These are phyloP conservation scores for Monosporascus sp. DNA, from an alignment of 2,329 filamentous ascomycete species.

Conservation along the genomic window DNA sequence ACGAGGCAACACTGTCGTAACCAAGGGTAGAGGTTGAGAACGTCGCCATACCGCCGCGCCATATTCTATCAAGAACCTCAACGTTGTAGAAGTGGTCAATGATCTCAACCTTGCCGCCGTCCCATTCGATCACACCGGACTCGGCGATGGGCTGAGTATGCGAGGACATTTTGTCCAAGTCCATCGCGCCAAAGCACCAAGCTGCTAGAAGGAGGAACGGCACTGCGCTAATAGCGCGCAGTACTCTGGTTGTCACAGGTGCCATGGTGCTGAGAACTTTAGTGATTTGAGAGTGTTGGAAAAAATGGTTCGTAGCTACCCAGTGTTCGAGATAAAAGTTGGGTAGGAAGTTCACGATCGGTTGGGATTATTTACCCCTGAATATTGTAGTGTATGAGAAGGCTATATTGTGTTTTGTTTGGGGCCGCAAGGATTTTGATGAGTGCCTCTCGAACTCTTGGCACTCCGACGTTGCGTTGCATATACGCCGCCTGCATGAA, in stretches of 20 bases:
- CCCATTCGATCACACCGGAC: slow-evolving; percentile 3
- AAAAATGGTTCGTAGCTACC: too few relatives aligned
- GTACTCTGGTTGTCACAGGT: neutral
- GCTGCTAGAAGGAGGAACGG: neutral
- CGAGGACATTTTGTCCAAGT: neutral
- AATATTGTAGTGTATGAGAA: too few relatives aligned
- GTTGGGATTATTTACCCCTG: too few relatives aligned
- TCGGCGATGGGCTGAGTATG: neutral
- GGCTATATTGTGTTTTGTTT: too few relatives aligned
- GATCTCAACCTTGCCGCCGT: slow-evolving; percentile 3
- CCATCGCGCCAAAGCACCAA: neutral
- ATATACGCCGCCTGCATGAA: too few relatives aligned
- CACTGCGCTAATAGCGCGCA: neutral
- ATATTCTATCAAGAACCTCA: slow-evolving; percentile 4
- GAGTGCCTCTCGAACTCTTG: too few relatives aligned
- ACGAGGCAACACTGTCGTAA: slow-evolving; percentile 8
- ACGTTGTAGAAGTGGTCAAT: slow-evolving; percentile 5
- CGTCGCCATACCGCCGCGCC: slow-evolving; percentile 5
- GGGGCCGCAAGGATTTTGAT: too few relatives aligned
- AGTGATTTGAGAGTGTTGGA: too few relatives aligned
- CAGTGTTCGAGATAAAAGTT: too few relatives aligned
- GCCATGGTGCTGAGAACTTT: neutral
- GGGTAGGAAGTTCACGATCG: too few relatives aligned
- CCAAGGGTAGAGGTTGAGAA: slow-evolving; percentile 7
- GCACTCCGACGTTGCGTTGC: too few relatives aligned